Evolutionary conservation across 2,329 filamentous ascomycete species (phyloP), one percentile per base, ranked within the genome.

Genomic region (Paecilomyces variotii): DNA sequence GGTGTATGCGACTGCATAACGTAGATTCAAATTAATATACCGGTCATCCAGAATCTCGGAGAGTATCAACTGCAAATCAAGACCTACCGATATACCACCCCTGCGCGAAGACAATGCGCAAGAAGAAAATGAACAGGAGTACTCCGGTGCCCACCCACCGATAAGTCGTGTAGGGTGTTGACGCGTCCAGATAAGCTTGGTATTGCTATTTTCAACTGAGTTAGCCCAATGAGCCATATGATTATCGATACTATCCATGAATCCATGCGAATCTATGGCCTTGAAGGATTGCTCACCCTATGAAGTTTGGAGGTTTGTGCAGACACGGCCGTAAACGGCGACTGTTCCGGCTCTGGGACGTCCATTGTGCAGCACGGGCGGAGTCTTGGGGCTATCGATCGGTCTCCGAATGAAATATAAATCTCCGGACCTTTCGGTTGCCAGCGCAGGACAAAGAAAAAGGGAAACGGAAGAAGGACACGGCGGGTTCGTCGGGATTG

Each of bases 21-120:
- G 49, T 14, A 7, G 14, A 34, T 34, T 59, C 56, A 25, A 30
- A 34, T 56, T 32, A 45, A 30, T 19, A 55, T 54, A 3, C 12
- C 10, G 35, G 53, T 4, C 14, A 45, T 7, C n/a, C 5, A 19
- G n/a, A 45, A 19, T 45, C 1, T n/a, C n/a, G 39, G n/a, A 6
- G 2, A 45, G n/a, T 45, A n/a, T 7, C 52, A 51, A 24, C 27
- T 19, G 49, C 2, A 39, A 56, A 19, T n/a, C n/a, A 19, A 52
- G 25, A 61, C 80, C 63, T 82, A 96, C 91, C 91, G 65, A 99
- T 97, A 75, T 99, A 99, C 94, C 94, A 99, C 77, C 94, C 94
- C 79, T 97, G 91, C 60, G 91, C 91, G 55, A 96, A 63, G 64
- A 99, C 81, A 75, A 99, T 95, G 72, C 94, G 87, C 65, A 94